Evolutionary conservation across 805 yeast species (phyloP), one percentile per base, ranked within the genome.

Genomic region (Ogataea sp.): DNA sequence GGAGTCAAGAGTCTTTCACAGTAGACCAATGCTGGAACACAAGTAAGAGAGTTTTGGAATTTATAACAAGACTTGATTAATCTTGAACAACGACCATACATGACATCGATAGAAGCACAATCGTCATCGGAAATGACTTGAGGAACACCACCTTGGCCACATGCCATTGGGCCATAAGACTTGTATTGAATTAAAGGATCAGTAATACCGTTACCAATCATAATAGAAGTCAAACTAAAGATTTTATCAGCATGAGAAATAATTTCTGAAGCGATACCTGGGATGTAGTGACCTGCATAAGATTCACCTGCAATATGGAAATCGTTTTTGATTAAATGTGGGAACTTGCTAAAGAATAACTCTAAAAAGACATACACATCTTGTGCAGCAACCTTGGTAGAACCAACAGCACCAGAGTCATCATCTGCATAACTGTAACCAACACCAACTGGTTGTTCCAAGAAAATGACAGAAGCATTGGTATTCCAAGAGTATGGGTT

Each of bases 301-400:
- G 94, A 83, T 58, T 88, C 96, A 49, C 96, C 96, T 33, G 96
- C 82, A 57, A 88, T 83, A 61, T 87, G 95, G 73, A 88, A 85
- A 38, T 72, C 75, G 42, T 61, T 53, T 6, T 42, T 35, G 40
- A 73, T 66, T 57, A 75, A 83, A 45, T 73, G 66, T 23, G 73
- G 71, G 69, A 84, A 84, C 55, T 83, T 80, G 53, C 78, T 70
- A 69, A 83, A 85, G 62, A 86, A 85, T 51, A 86, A 71, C 58
- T 81, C 80, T 61, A 86, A 68, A 53, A 86, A 83, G 2, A 85
- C 84, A 55, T 73, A 83, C 18, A 83, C 89, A 51, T 86, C 95
- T 61, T 80, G 67, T 39, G 86, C 93, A 26, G 96, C 96, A 41
- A 88, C 80, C 32, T 75, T 79, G 27, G 95, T 84, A 61, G 75